Base-by-base conservation (phyloP, 352 stramenopile genomes). In the Nothophytophthora sp. region DNA sequence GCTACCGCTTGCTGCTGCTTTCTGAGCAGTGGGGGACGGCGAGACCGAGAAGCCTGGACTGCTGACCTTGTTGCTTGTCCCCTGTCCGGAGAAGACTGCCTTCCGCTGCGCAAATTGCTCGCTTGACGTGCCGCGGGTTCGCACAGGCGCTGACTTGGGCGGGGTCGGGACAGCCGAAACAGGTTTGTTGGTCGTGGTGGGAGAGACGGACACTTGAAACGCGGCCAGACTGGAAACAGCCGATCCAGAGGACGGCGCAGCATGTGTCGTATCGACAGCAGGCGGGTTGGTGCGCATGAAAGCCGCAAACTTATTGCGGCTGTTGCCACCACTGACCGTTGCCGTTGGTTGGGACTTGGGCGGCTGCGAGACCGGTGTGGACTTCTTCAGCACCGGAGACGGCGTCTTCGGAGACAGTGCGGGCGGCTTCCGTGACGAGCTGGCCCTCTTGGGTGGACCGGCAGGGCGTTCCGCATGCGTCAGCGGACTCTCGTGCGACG, bases 281-380 rank as follows among this genome's bases (percentile, higher is more conserved):
- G 80, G 73, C 13, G 82, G 80, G 27, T 89, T 89, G n/a, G 78
- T 64, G 37, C 76, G 72, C 76, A 93, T 87, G 46, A 93, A 93
- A 18, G 78, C 78, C 19, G 82, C 78, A 39, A 93, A 89, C 53
- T 93, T 93, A 58, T 86, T 88, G 35, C 78, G 79, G 8, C 73
- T 47, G 15, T 88, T 65, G 15, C 53, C 47, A 5, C 36, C 38
- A 2, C 61, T 60, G 5, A 48, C 32, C 11, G 22, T 24, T 7
- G 11, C 24, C 22, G 30, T 63, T 6, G 55, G 56, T 11, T 49
- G 25, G 13, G 55, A 57, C 29, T 51, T 59, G 3, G 63, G 60
- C 18, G 57, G 48, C 28, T 75, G 46, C 18, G 69, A 61, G 9
- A 50, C 42, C 0, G 48, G 42, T 38, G 27, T 48, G 20, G 50